phyloP scores from a whole-genome alignment of 805 yeast species.

The Metschnikowia similis region DNA sequence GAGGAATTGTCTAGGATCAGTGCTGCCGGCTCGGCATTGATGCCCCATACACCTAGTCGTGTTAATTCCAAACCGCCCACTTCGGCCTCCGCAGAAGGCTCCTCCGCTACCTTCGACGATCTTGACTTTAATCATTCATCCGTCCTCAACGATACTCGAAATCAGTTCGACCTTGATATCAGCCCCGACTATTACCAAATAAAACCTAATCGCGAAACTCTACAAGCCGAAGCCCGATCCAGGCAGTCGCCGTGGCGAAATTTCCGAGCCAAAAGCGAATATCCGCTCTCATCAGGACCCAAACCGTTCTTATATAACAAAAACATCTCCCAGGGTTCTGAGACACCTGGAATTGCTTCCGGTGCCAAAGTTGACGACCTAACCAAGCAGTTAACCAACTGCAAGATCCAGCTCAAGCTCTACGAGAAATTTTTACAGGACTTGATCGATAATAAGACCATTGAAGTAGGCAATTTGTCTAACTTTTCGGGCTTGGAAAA shows the following conservation, averaged over 20 bases:
- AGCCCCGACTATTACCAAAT: constrained; percentile 14
- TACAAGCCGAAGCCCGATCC: constrained; percentile 10
- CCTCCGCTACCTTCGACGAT: background rate
- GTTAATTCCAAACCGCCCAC: background rate
- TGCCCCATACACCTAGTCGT: background rate
- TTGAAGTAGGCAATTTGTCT: constrained; percentile 20
- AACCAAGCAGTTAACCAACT: constrained; percentile 28
- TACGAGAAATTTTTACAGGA: constrained; percentile 39
- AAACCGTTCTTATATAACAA: constrained; percentile 6
- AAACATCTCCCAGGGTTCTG: constrained; percentile 6
- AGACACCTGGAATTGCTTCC: constrained; percentile 6
- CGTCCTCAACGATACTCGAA: constrained; percentile 12
- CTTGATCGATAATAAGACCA: constrained; percentile 21
- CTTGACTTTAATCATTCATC: background rate
- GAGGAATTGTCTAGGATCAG: background rate
- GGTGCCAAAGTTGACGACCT: constrained; percentile 14
- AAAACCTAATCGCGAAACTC: constrained; percentile 3
- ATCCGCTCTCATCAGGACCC: constrained; percentile 6
- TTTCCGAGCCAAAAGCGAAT: constrained; percentile 1
- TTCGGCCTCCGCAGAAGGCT: background rate
- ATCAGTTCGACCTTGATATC: constrained; percentile 17
- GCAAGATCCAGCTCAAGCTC: constrained; percentile 35
- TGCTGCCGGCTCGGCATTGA: constrained; percentile 4
- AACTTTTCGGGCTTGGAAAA: constrained; percentile 14
- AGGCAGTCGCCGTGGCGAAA: constrained; percentile 11